Evolutionary conservation across 1,284 basidiomycete species (phyloP).

Genomic region (Paramarasmius palmivorus): DNA sequence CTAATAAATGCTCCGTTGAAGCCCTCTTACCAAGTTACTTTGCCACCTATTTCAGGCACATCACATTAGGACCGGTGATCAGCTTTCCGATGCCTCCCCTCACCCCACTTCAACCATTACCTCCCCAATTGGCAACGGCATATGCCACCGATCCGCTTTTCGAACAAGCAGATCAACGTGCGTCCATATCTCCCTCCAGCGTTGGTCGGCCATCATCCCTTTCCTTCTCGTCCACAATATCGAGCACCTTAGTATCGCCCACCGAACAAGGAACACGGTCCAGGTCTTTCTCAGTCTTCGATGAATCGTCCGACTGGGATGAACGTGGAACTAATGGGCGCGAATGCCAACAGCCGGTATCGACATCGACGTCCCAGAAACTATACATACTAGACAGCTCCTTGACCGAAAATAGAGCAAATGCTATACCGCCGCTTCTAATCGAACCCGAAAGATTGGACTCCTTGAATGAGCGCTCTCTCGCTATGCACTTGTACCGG

Average conservation of each 20-base stretch:
- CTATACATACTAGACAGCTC: slow-evolving; percentile 35
- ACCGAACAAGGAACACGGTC: slow-evolving; percentile 20
- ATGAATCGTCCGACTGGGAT: no score
- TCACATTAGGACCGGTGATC: slow-evolving; percentile 58
- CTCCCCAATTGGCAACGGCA: slow-evolving; percentile 42
- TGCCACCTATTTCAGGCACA: slow-evolving; percentile 69
- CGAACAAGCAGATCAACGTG: no score
- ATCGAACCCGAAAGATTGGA: slow-evolving; percentile 46
- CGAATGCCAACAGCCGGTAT: no score
- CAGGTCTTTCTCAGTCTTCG: slow-evolving; percentile 27
- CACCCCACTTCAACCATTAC: slow-evolving; percentile 61
- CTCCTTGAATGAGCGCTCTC: slow-evolving; percentile 54
- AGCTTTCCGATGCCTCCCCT: slow-evolving; percentile 72
- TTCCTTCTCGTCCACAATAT: slow-evolving; percentile 47
- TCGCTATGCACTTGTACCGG: slow-evolving; percentile 72
- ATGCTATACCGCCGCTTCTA: slow-evolving; percentile 37
- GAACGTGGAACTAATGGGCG: no score
- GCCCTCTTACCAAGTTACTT: slow-evolving; percentile 72
- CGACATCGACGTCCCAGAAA: no score
- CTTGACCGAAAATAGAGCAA: slow-evolving; percentile 35
- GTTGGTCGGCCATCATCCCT: slow-evolving; percentile 29
- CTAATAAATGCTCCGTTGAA: slow-evolving; percentile 24
- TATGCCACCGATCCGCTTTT: slow-evolving; percentile 34
- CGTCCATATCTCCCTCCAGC: no score
- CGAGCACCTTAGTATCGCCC: slow-evolving; percentile 34